Evolutionary conservation across 2,329 filamentous ascomycete species (phyloP).

Genomic region (Geosmithia morbida): DNA sequence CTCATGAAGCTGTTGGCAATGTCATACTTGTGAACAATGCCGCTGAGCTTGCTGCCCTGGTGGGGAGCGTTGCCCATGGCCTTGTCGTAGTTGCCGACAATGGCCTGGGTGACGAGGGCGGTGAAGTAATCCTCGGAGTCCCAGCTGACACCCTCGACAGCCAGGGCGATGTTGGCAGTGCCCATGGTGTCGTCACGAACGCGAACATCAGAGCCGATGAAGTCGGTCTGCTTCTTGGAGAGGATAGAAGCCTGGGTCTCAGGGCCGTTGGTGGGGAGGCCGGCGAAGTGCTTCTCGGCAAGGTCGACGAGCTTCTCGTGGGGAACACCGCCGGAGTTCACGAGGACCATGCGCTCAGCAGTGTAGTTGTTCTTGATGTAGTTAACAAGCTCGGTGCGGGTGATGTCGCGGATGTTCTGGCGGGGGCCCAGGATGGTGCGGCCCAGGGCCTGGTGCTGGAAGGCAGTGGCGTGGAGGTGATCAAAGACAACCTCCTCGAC

Average conservation of each 20-base stretch:
- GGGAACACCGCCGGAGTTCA: constrained; percentile 85
- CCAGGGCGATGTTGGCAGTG: constrained; percentile 94
- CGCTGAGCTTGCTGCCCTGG: constrained; percentile 95
- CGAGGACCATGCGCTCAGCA: constrained; percentile 97
- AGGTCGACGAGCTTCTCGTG: constrained; percentile 91
- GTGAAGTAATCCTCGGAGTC: constrained; percentile 99
- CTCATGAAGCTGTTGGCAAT: constrained; percentile 99
- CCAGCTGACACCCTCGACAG: constrained; percentile 99
- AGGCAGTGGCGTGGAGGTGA: constrained; percentile 95
- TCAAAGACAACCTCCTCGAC: constrained; percentile 99
- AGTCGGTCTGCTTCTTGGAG: constrained; percentile 82
- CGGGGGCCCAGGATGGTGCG: constrained; percentile 95
- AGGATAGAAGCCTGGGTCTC: constrained; percentile 60
- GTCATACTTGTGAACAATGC: constrained; percentile 84
- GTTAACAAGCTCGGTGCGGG: constrained; percentile 74
- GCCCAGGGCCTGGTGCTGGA: constrained; percentile 89
- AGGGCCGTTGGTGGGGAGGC: constrained; percentile 61
- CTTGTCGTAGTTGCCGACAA: constrained; percentile 99
- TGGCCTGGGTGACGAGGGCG: constrained; percentile 90
- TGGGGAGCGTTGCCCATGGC: constrained; percentile 95
- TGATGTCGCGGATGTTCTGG: constrained; percentile 96
- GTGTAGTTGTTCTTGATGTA: constrained; percentile 99
- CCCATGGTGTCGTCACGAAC: constrained; percentile 93
- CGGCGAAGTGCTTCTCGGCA: constrained; percentile 88
- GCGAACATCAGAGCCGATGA: constrained; percentile 90